A percentile compares a stretch with the other conserved stretches of the same genome.
These are phyloP conservation scores for Phanerochaete carnosa DNA, from an alignment of 768 basidiomycete genomes.

Conservation along the genomic window DNA sequence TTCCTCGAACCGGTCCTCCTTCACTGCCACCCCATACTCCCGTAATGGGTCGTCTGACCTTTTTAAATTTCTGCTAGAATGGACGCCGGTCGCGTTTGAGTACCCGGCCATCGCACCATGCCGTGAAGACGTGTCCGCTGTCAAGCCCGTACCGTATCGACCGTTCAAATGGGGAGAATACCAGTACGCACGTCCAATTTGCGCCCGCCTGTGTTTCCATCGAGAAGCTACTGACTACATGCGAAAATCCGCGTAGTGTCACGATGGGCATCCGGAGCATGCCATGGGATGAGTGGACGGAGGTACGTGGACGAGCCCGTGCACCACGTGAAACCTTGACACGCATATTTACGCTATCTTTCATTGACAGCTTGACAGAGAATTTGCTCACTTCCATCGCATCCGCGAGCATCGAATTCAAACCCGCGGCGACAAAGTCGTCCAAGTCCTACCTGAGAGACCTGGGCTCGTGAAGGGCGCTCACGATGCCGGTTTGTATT, in stretches of 20 bases:
- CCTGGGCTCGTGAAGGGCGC: constrained; percentile 31
- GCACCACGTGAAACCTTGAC: no score
- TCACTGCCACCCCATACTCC: no score
- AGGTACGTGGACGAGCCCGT: constrained; percentile 40
- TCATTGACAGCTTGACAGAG: constrained; percentile 48
- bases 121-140: constrained; percentile 35
- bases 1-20: background rate
- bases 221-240: background rate
- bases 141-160: constrained; percentile 59
- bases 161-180: constrained; percentile 63
- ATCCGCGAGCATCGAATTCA: constrained; percentile 56
- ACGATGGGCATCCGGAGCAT: constrained; percentile 70
- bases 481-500: constrained; percentile 26
- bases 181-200: constrained; percentile 47
- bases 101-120: constrained; percentile 50
- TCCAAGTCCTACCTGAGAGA: constrained; percentile 48
- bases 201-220: background rate
- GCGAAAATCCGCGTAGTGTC: constrained; percentile 36
- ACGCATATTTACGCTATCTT: background rate
- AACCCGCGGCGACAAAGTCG: constrained; percentile 45
- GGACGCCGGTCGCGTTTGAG: constrained; percentile 47
- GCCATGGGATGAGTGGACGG: constrained; percentile 73
- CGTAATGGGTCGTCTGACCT: no score
- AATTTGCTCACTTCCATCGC: constrained; percentile 50
- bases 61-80: constrained; percentile 37